Percentiles rank a stretch among this genome's conserved stretches.
Evolutionary conservation across 495 filamentous ascomycete genomes (phyloP).

Genomic region (Sporormia fimetaria): DNA sequence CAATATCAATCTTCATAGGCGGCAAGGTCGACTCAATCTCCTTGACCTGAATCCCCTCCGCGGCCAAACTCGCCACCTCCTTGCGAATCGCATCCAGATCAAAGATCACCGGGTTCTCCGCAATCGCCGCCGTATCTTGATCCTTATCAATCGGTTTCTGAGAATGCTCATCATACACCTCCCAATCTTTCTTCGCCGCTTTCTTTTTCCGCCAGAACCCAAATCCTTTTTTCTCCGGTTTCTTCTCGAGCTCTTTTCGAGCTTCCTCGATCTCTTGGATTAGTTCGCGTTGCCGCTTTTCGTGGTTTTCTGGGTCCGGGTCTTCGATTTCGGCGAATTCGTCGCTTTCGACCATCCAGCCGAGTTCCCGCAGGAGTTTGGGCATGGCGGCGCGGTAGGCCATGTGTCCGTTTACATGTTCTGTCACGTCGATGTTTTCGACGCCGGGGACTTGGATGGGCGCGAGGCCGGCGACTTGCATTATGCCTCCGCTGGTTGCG

Average conservation of each 20-base stretch:
- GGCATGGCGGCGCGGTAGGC: constrained; percentile 90
- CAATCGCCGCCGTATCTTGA: constrained; percentile 14
- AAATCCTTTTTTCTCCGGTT: constrained; percentile 60
- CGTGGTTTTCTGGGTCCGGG: constrained; percentile 88
- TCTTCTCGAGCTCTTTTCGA: constrained; percentile 67
- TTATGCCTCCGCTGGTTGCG: constrained; percentile 83
- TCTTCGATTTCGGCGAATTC: constrained; percentile 98
- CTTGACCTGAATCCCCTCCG: constrained; percentile 60
- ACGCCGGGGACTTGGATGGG: constrained; percentile 69
- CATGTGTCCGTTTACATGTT: constrained; percentile 89
- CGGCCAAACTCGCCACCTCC: constrained; percentile 57
- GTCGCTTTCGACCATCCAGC: constrained; percentile 81
- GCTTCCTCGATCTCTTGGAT: constrained; percentile 96
- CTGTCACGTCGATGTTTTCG: constrained; percentile 83
- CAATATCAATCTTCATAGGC: constrained; percentile 64
- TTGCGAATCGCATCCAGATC: constrained; percentile 87
- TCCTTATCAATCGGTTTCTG: constrained; percentile 32
- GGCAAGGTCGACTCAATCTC: constrained; percentile 82
- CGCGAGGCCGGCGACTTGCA: constrained; percentile 80
- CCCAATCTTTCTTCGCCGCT: constrained; percentile 81
- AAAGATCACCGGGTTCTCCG: constrained; percentile 59
- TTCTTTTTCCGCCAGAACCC: constrained; percentile 68
- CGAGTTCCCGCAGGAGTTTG: constrained; percentile 66
- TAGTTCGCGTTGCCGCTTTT: constrained; percentile 76
- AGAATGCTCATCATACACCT: constrained; percentile 65